Evolutionary conservation across 179 eudicot genomes (phyloP).

Genomic region (Silene vulgaris): DNA sequence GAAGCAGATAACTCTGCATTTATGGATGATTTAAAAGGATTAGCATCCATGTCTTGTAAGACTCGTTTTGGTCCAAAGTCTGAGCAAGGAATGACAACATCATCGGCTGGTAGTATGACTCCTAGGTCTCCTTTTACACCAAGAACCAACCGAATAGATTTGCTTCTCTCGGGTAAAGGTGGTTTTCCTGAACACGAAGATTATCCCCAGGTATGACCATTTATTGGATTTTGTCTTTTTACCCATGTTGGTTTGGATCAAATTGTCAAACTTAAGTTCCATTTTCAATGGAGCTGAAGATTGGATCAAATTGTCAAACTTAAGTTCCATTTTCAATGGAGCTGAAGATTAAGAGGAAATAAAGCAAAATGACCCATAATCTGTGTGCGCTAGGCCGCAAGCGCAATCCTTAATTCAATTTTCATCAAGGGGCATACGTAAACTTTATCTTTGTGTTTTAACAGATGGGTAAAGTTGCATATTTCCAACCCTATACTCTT

Average conservation of each 20-base stretch:
- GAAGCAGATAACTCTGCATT: constrained; percentile 72
- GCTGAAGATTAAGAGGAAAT: not conserved
- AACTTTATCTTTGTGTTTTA: not conserved
- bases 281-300: not conserved
- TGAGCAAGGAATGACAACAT: constrained; percentile 98
- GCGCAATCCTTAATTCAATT: not conserved
- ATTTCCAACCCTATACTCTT: not conserved
- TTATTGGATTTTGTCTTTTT: not conserved
- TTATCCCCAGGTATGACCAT: constrained; percentile 76
- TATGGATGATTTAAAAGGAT: constrained; percentile 85
- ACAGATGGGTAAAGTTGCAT: not conserved
- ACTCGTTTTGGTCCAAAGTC: constrained; percentile 99
- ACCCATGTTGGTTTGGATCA: not conserved
- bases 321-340: not conserved
- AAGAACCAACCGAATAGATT: constrained; percentile 72
- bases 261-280: not conserved
- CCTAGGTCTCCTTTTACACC: constrained; percentile 98
- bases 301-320: not conserved
- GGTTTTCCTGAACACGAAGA: constrained; percentile 81
- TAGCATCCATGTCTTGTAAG: constrained; percentile 80
- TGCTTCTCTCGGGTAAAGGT: constrained; percentile 80
- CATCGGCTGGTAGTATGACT: constrained; percentile 98
- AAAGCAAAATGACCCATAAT: not conserved
- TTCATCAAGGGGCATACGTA: not conserved
- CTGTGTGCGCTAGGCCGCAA: not conserved